Conservation (phyloP, 2,329 filamentous ascomycete species). For the Penicillium occitanis region DNA sequence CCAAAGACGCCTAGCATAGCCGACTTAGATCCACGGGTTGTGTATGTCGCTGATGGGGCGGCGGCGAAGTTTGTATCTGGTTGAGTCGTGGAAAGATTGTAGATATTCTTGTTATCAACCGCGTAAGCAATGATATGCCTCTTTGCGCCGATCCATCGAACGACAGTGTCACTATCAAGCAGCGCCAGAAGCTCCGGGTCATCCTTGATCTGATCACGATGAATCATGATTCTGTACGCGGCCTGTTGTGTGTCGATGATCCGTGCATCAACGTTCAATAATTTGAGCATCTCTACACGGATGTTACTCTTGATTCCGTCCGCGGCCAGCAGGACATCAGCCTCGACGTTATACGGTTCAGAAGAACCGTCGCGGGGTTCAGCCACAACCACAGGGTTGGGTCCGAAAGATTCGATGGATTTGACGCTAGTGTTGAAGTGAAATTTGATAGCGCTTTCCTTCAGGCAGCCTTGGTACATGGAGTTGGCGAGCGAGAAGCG, state of each 20-base stretch:
- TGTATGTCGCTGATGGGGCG: constrained; percentile 61
- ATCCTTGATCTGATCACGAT: constrained; percentile 45
- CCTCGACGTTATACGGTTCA: constrained; percentile 52
- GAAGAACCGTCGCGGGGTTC: constrained; percentile 53
- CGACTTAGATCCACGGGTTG: constrained; percentile 60
- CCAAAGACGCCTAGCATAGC: constrained; percentile 61
- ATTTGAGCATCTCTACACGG: constrained; percentile 44
- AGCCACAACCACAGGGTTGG: constrained; percentile 61
- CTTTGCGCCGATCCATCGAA: constrained; percentile 65
- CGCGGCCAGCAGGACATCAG: constrained; percentile 54
- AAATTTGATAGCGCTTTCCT: constrained; percentile 64
- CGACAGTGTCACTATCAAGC: constrained; percentile 57
- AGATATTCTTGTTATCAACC: constrained; percentile 62
- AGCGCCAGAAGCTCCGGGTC: constrained; percentile 57
- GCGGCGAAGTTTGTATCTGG: constrained; percentile 61
- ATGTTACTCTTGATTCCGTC: constrained; percentile 57
- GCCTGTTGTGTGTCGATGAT: constrained; percentile 53
- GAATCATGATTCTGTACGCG: constrained; percentile 57
- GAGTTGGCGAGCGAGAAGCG: constrained; percentile 68
- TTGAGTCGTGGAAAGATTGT: constrained; percentile 65
- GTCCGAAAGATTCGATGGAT: constrained; percentile 59
- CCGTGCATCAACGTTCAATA: constrained; percentile 39
- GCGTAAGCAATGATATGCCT: constrained; percentile 69
- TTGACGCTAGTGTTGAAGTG: constrained; percentile 62
- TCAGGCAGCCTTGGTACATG: constrained; percentile 69